These are phyloP conservation scores for Chaetoceros muelleri DNA, from an alignment of 108 stramenopile genomes.

Conservation along the genomic window DNA sequence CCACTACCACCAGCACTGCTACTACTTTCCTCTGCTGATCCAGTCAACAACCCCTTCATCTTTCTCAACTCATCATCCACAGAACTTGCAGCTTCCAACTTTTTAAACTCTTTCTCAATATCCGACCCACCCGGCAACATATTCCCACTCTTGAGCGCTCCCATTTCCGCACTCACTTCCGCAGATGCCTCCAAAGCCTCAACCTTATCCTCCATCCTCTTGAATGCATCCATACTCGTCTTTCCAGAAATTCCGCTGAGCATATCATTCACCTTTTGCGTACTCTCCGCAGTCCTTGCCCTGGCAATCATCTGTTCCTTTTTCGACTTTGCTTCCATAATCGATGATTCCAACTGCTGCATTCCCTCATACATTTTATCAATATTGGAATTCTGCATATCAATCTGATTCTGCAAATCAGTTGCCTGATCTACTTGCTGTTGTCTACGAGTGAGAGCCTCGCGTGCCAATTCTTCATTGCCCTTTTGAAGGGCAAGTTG, in stretches of 20 bases:
- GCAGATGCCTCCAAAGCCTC: conserved; percentile 88
- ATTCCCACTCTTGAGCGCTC: conserved; percentile 14
- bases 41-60: conserved; percentile 69
- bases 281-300: conserved; percentile 90
- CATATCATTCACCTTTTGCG: conserved; percentile 95
- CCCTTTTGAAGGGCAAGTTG: conserved; percentile 88
- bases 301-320: conserved; percentile 95
- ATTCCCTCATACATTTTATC: conserved; percentile 90
- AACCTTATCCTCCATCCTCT: conserved; percentile 95
- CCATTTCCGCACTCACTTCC: conserved; percentile 90
- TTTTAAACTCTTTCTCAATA: conserved; percentile 81
- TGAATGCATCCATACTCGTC: conserved; percentile 91
- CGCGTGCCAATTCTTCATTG: conserved; percentile 89
- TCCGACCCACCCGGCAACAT: conserved; percentile 58
- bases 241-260: conserved; percentile 79
- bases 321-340: conserved; percentile 85
- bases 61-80: conserved; percentile 86
- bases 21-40: neutral
- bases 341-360: conserved; percentile 88
- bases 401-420: conserved; percentile 65
- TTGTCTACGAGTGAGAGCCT: conserved; percentile 85
- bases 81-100: conserved; percentile 59
- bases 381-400: conserved; percentile 54
- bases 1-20: neutral
- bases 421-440: conserved; percentile 67